These are phyloP conservation scores for Gilbertella persicaria DNA, from an alignment of 371 early-diverging fungal species.

Conservation along the genomic window DNA sequence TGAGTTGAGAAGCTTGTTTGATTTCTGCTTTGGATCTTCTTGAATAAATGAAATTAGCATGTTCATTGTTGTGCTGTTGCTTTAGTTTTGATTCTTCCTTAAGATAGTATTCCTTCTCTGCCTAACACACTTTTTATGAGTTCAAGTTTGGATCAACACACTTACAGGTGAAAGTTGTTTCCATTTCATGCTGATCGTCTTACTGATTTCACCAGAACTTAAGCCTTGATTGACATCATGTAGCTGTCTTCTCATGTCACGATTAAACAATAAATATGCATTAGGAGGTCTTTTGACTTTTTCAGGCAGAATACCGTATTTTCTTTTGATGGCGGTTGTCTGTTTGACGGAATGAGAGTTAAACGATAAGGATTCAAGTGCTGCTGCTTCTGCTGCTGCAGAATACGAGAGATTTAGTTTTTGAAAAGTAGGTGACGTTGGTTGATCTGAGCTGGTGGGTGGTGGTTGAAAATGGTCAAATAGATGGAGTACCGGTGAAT, in stretches of 20 bases:
- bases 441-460: neutral
- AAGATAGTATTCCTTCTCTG: slow-evolving; percentile 38
- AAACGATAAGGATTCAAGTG: slow-evolving; percentile 14
- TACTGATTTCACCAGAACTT: slow-evolving; percentile 62
- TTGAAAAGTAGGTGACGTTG: neutral
- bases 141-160: neutral
- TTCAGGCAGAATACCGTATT: slow-evolving; percentile 20
- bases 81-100: slow-evolving; percentile 56
- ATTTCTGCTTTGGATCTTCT: slow-evolving; percentile 67
- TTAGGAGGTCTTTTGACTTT: slow-evolving; percentile 65
- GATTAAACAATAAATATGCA: slow-evolving; percentile 65
- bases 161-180: slow-evolving; percentile 37
- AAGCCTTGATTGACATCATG: slow-evolving; percentile 55
- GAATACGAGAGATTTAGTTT: slow-evolving; percentile 9
- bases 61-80: slow-evolving; percentile 55
- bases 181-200: slow-evolving; percentile 61
- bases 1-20: slow-evolving; percentile 35
- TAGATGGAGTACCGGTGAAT: neutral
- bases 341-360: neutral
- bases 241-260: slow-evolving; percentile 63
- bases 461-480: neutral
- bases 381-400: slow-evolving; percentile 26
- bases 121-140: slow-evolving; percentile 18
- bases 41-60: slow-evolving; percentile 65
- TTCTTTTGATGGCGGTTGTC: neutral